phyloP scores from a whole-genome alignment of 176 grass and related monocot species.

The Echinochloa phyllopogon region DNA sequence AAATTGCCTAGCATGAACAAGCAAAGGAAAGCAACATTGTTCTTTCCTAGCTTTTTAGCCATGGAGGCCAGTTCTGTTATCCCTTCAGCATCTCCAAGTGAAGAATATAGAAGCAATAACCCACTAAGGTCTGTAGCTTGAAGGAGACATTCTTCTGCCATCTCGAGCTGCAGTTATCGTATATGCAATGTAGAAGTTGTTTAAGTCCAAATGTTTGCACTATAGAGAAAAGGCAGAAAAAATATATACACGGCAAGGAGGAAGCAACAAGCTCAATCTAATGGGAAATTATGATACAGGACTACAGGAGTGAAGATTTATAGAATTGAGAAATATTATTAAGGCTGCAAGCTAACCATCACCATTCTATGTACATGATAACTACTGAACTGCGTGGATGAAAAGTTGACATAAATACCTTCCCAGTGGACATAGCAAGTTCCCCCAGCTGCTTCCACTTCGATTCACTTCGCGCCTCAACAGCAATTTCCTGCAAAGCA shows the following conservation, averaged over 20 bases:
- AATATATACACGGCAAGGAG: not conserved
- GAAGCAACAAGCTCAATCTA: conserved; percentile 11
- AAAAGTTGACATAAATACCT: conserved; percentile 48
- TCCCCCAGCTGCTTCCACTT: conserved; percentile 90
- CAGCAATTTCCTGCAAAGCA: conserved; percentile 68
- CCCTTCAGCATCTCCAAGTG: conserved; percentile 91
- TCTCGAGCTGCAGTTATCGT: conserved; percentile 56
- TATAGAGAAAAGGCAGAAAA: not conserved
- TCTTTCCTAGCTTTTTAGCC: conserved; percentile 89
- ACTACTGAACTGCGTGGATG: not conserved
- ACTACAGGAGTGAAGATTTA: conserved; percentile 3
- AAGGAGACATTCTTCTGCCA: conserved; percentile 83
- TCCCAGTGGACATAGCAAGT: conserved; percentile 82
- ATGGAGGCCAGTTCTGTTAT: conserved; percentile 72
- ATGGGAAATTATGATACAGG: not conserved
- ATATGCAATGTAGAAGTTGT: conserved; percentile 6
- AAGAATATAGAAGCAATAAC: conserved; percentile 84
- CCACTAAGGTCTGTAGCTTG: conserved; percentile 79
- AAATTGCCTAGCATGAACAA: conserved; percentile 86
- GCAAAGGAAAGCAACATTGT: conserved; percentile 93
- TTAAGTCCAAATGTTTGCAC: conserved; percentile 26
- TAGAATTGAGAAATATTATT: conserved; percentile 6
- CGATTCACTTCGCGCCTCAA: conserved; percentile 72
- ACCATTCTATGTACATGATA: not conserved
- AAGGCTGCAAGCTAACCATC: not conserved